Base-by-base conservation (phyloP, 139 green algal species). In the Dunaliella primolecta region DNA sequence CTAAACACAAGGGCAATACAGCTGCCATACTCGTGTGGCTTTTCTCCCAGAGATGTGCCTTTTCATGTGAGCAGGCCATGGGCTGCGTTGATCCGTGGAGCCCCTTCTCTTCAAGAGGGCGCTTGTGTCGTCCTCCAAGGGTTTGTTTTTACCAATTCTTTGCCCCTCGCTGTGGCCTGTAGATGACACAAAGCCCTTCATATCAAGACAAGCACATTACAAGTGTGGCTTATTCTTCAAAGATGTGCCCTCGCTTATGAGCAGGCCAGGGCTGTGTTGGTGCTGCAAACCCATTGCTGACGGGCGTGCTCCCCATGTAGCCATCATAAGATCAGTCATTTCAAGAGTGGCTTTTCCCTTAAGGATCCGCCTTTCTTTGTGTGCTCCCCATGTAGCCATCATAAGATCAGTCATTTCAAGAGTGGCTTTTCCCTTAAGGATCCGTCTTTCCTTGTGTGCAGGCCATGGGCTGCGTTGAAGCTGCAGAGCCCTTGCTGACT, bases 401-500 rank as follows among this genome's bases (percentile, higher is more conserved):
- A 64, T 25, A 15, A 15, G 7, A 64, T 7, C 46, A 25, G 46
- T 25, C 46, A 64, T 15, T 64, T 25, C 15, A 25, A 64, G 15
- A 64, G 46, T 64, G 46, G 15, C 75, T 33, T 25, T 81, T 3
- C 24, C 75, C 30, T 81, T 30, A 30, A 77, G 27, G 21, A 11
- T 32, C 71, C 21, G 25, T 31, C 21, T 11, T 32, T 80, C 23
- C 76, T 20, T 25, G 76, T 15, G 33, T 81, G 76, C 80, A 84
- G 80, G 80, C 80, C 55, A 77, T 80, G 1, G 86, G 86, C 31
- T 33, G 84, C 38, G 36, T 36, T 34, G 31, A 55, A 0, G 57
- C 76, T n/a, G 88, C 86, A 7, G 2, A 90, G 32, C 1, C 25
- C 7, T n/a, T 76, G n/a, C 89, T 90, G 82, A 85, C 35, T 55